phyloP scores from a whole-genome alignment of 345 rosid species.

The Carallia brachiata region DNA sequence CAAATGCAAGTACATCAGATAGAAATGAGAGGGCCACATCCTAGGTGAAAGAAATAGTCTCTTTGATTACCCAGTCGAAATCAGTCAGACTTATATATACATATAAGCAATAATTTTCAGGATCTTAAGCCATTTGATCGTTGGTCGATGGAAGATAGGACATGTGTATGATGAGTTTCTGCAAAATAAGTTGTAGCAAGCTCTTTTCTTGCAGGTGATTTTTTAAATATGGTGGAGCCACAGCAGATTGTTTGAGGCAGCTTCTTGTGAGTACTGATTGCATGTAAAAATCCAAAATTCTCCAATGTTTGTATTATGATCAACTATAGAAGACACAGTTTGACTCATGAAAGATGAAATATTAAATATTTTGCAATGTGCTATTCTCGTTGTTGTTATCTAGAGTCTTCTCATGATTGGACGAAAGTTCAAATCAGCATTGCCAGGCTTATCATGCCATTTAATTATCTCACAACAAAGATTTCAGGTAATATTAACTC shows the following conservation, averaged over 20 bases:
- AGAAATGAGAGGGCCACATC: constrained; percentile 10
- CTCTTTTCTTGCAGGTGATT: neutral
- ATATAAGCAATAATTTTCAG: neutral
- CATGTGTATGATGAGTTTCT: neutral
- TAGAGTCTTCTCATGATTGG: too few species aligned
- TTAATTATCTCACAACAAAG: neutral
- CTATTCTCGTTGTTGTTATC: too few species aligned
- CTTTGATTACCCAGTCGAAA: constrained; percentile 10
- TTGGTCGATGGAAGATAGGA: neutral
- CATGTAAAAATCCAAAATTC: too few species aligned
- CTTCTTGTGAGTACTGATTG: neutral
- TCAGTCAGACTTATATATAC: neutral
- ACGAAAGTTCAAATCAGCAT: neutral
- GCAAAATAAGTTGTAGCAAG: constrained; percentile 1
- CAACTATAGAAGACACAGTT: too few species aligned
- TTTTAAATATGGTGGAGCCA: neutral
- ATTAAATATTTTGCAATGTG: too few species aligned
- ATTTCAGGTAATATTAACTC: too few species aligned
- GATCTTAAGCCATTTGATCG: constrained; percentile 2
- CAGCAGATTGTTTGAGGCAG: neutral
- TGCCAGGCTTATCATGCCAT: neutral
- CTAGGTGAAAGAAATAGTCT: constrained; percentile 12
- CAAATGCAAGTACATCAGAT: constrained; percentile 17
- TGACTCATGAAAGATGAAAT: too few species aligned
- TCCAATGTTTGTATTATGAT: too few species aligned